Percentiles rank a stretch among this genome's conserved stretches.
Conservation (phyloP, 768 basidiomycete species). For the Exsudoporus frostii region DNA sequence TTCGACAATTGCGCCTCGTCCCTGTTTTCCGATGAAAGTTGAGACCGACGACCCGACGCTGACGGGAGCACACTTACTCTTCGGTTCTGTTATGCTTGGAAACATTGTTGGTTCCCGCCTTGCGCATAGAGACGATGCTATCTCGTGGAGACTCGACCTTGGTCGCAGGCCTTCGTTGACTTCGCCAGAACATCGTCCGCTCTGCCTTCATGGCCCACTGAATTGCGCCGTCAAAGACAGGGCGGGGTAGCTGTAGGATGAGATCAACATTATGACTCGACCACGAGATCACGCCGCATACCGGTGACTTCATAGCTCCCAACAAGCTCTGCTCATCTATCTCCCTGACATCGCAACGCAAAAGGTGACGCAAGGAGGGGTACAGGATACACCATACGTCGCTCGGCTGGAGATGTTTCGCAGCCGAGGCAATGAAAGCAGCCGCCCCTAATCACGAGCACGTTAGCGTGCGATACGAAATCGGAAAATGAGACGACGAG, state of each 20-base stretch:
- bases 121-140: slow-evolving; percentile 64
- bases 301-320: slow-evolving; percentile 72
- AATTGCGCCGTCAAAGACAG: slow-evolving; percentile 81
- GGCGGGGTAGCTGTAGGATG: slow-evolving; percentile 49
- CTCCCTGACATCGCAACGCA: slow-evolving; percentile 76
- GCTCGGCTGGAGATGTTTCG: slow-evolving; percentile 74
- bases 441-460: slow-evolving; percentile 57
- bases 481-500: slow-evolving; percentile 23
- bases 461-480: not conserved
- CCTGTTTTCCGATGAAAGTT: slow-evolving; percentile 37
- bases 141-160: slow-evolving; percentile 71
- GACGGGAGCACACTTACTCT: slow-evolving; percentile 53
- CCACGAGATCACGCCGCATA: slow-evolving; percentile 37
- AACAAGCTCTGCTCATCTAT: slow-evolving; percentile 78
- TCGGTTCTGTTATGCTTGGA: slow-evolving; percentile 60
- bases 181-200: slow-evolving; percentile 76
- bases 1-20: slow-evolving; percentile 75
- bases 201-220: slow-evolving; percentile 87
- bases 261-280: not conserved
- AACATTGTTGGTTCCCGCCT: slow-evolving; percentile 37
- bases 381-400: slow-evolving; percentile 98
- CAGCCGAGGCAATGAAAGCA: slow-evolving; percentile 84
- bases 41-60: not conserved
- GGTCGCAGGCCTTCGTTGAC: slow-evolving; percentile 40
- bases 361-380: slow-evolving; percentile 80